A percentile compares a stretch with the other conserved stretches of the same genome.
Evolutionary conservation across 345 rosid species (phyloP).

Genomic region (Balakata baccata): DNA sequence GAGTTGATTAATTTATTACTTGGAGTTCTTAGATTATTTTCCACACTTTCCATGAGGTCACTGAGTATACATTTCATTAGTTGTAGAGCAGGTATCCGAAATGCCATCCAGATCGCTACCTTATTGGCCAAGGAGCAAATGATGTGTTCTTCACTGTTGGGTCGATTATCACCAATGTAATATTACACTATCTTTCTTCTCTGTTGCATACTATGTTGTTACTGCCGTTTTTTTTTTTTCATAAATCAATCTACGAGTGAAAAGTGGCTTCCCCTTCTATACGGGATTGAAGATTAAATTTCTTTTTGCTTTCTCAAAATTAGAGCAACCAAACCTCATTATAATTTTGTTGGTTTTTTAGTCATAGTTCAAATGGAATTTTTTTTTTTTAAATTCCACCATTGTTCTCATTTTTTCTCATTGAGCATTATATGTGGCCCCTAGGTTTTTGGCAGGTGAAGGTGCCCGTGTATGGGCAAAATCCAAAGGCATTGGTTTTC

Average conservation of each 20-base stretch:
- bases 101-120: conserved; percentile 83
- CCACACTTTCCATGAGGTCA: conserved; percentile 14
- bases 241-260: background rate
- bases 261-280: background rate
- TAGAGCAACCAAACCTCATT: too few species aligned
- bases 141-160: conserved; percentile 60
- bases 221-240: too few species aligned
- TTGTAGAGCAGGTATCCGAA: conserved; percentile 84
- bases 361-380: background rate
- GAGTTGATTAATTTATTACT: background rate
- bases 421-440: background rate
- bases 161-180: conserved; percentile 95
- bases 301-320: background rate
- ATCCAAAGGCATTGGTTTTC: conserved; percentile 53
- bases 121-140: conserved; percentile 73
- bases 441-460: conserved; percentile 93
- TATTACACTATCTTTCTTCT: conserved; percentile 16
- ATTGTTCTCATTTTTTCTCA: conserved; percentile 3
- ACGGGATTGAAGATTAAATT: background rate
- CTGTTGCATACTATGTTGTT: background rate
- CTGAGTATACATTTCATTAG: conserved; percentile 32
- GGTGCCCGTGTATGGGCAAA: conserved; percentile 80
- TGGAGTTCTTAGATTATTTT: background rate
- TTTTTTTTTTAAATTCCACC: too few species aligned
- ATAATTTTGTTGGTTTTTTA: too few species aligned